Evolutionary conservation across 768 basidiomycete species (phyloP).

Genomic region (Tulasnella sp.): DNA sequence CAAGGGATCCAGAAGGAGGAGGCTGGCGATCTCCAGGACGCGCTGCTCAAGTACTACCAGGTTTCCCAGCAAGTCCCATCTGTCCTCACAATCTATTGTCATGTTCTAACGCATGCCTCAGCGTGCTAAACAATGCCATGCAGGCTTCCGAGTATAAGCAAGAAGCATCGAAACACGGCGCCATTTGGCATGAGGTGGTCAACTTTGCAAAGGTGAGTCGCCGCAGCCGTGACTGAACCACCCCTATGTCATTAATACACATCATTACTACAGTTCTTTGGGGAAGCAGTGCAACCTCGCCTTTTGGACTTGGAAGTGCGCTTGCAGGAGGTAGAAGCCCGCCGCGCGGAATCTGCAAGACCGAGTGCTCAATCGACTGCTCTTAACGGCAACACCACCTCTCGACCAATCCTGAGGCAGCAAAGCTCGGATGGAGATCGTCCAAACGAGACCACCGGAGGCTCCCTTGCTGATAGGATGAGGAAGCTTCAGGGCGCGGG

Average conservation of each 20-base stretch:
- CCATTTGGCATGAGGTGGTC: constrained; percentile 48
- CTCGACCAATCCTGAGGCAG: not conserved
- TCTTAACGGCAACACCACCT: not conserved
- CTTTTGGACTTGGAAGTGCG: constrained; percentile 36
- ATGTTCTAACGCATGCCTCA: not conserved
- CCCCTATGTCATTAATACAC: constrained; percentile 14
- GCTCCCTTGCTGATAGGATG: constrained; percentile 70
- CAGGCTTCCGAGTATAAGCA: constrained; percentile 41
- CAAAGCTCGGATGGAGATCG: constrained; percentile 25
- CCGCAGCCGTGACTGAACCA: not conserved
- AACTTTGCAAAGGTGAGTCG: constrained; percentile 52
- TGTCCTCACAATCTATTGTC: not conserved
- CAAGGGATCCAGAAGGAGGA: constrained; percentile 6
- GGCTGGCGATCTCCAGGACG: constrained; percentile 15
- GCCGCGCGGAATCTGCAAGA: not conserved
- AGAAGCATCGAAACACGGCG: constrained; percentile 40
- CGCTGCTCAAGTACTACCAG: constrained; percentile 11
- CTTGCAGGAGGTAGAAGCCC: constrained; percentile 35
- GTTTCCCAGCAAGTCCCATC: constrained; percentile 5
- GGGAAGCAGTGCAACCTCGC: constrained; percentile 29
- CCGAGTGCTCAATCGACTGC: not conserved
- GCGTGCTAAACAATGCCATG: constrained; percentile 38
- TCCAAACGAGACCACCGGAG: constrained; percentile 38
- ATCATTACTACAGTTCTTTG: constrained; percentile 28
- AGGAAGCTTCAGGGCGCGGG: constrained; percentile 63